phyloP scores from a whole-genome alignment of 1,284 basidiomycete genomes.

The Exobasidium rhododendri region DNA sequence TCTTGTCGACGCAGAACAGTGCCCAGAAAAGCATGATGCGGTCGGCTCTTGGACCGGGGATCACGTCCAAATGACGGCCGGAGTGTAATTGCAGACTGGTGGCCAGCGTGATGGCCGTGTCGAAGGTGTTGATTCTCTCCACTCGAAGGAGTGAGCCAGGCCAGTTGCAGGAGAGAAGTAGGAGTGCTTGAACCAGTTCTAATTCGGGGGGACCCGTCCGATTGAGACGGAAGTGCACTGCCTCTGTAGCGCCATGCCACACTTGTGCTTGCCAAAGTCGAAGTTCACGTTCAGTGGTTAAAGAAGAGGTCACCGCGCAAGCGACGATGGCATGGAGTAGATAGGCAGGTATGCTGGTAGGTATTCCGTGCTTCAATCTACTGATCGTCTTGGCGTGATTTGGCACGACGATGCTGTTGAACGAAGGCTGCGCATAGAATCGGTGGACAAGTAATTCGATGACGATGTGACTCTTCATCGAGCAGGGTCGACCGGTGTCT shows the following conservation, averaged over 20 bases:
- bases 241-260: constrained; percentile 12
- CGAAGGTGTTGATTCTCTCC: constrained; percentile 13
- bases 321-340: constrained; percentile 13
- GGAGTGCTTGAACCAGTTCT: constrained; percentile 14
- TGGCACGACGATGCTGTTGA: constrained; percentile 3
- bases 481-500: not conserved
- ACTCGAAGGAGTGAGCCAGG: constrained; percentile 3
- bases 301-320: not conserved
- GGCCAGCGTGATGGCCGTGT: constrained; percentile 12
- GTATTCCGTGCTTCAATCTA: not conserved
- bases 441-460: constrained; percentile 4
- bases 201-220: not conserved
- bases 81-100: constrained; percentile 5
- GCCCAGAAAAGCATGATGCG: constrained; percentile 15
- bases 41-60: not conserved
- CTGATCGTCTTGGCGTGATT: constrained; percentile 1
- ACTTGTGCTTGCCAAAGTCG: constrained; percentile 5
- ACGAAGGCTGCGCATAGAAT: constrained; percentile 5
- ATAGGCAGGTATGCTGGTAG: constrained; percentile 6
- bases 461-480: not conserved
- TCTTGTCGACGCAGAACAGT: constrained; percentile 7
- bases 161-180: constrained; percentile 12
- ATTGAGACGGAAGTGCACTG: constrained; percentile 11
- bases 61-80: not conserved
- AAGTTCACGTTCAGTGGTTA: constrained; percentile 15